These are phyloP conservation scores for Ophiostoma quercus DNA, from an alignment of 2,329 filamentous ascomycete genomes.

Conservation along the genomic window DNA sequence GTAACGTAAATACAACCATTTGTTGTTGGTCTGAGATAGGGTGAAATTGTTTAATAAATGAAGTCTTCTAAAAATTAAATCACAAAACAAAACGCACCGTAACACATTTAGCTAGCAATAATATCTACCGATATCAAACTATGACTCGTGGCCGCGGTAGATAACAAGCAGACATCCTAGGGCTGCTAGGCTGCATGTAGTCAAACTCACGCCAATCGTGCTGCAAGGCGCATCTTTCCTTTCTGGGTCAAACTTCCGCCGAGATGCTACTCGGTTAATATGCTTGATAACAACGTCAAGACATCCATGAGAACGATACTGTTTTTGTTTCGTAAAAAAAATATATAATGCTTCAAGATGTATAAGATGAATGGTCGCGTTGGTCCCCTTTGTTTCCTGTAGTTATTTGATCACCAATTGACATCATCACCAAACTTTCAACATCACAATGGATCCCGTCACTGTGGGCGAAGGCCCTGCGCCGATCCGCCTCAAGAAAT, in stretches of 20 bases:
- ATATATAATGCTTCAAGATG: not conserved
- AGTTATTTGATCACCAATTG: not conserved
- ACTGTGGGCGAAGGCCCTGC: not conserved
- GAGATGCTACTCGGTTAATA: not conserved
- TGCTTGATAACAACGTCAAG: not conserved
- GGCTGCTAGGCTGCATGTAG: not conserved
- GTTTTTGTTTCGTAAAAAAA: too few species aligned
- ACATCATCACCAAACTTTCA: not conserved
- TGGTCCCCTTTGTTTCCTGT: not conserved
- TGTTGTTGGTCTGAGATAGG: too few species aligned
- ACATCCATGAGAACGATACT: too few species aligned
- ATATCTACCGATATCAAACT: too few species aligned
- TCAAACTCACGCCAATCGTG: slow-evolving; percentile 1
- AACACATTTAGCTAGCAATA: too few species aligned
- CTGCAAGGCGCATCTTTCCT: not conserved
- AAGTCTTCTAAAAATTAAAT: too few species aligned
- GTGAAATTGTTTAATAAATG: too few species aligned
- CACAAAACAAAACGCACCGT: too few species aligned
- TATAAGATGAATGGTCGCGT: not conserved
- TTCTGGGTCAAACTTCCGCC: not conserved
- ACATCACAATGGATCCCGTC: not conserved
- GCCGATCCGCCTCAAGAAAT: not conserved
- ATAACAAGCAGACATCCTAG: not conserved
- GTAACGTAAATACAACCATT: not conserved
- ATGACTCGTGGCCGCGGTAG: too few species aligned